phyloP scores from a whole-genome alignment of 73 alveolate genomes.

The Paramecium primaurelia region DNA sequence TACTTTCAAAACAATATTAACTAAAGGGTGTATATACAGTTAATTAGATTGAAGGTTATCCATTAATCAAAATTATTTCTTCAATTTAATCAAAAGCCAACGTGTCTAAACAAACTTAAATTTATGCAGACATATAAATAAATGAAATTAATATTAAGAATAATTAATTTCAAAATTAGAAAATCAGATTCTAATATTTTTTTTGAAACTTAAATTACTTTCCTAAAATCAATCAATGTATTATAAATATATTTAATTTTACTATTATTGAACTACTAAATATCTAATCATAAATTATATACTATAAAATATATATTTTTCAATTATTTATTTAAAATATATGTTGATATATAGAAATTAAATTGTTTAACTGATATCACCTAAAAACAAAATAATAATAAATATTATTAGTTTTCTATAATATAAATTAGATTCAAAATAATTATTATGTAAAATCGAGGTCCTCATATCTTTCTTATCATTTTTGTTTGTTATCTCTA shows the following conservation, averaged over 20 bases:
- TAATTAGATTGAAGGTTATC: background rate
- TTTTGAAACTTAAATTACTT: background rate
- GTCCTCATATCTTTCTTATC: background rate
- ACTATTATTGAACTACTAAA: slow-evolving; percentile 42
- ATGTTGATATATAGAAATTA: background rate
- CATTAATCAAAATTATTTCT: background rate
- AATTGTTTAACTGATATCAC: background rate
- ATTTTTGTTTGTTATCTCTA: background rate
- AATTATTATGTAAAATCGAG: background rate
- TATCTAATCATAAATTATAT: slow-evolving; percentile 35
- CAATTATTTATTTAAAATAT: background rate
- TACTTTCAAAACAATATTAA: slow-evolving; percentile 21
- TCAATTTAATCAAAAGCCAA: slow-evolving; percentile 24
- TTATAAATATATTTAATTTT: too few species aligned
- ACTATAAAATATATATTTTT: background rate
- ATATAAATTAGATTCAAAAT: background rate
- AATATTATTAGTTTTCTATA: background rate
- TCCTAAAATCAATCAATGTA: too few species aligned
- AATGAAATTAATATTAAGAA: background rate
- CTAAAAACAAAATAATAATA: background rate
- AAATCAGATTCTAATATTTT: background rate
- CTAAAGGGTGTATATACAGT: slow-evolving; percentile 2
- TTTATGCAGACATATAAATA: background rate
- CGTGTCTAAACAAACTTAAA: slow-evolving; percentile 15
- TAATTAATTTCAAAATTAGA: background rate